phyloP scores from a whole-genome alignment of 2,329 filamentous ascomycete genomes.

The Colletotrichum sp. region DNA sequence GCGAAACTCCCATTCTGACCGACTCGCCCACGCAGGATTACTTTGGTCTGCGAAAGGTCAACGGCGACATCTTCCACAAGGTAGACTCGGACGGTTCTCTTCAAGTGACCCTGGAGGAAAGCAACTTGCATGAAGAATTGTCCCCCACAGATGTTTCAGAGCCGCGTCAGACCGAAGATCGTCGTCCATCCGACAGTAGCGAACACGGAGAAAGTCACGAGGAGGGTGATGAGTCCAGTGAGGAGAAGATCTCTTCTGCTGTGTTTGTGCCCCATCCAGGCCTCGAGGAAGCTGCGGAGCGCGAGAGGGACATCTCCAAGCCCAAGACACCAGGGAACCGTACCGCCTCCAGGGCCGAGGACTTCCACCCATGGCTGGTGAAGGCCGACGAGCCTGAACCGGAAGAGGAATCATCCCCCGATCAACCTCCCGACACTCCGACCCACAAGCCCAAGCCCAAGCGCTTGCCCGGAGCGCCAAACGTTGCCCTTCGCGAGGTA shows the following conservation, averaged over 20 bases:
- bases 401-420: constrained; percentile 27
- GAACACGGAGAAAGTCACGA: constrained; percentile 44
- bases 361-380: constrained; percentile 60
- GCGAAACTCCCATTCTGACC: constrained; percentile 15
- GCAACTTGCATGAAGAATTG: not conserved
- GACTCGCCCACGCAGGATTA: constrained; percentile 22
- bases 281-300: constrained; percentile 42
- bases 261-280: constrained; percentile 81
- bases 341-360: constrained; percentile 28
- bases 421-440: constrained; percentile 3
- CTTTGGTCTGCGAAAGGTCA: constrained; percentile 20
- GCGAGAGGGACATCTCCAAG: constrained; percentile 28
- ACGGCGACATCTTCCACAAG: constrained; percentile 22
- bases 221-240: constrained; percentile 68
- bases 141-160: not conserved
- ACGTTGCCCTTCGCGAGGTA: constrained; percentile 30
- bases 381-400: constrained; percentile 58
- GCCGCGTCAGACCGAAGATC: constrained; percentile 22
- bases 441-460: constrained; percentile 16
- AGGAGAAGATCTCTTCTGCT: constrained; percentile 87
- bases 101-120: not conserved
- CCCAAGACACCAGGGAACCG: constrained; percentile 18
- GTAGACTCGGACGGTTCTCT: constrained; percentile 6
- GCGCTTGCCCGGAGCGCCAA: constrained; percentile 9
- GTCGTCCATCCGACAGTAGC: constrained; percentile 42